These are phyloP conservation scores for Cajanus cajan DNA, from an alignment of 306 rosid genomes.

Conservation along the genomic window DNA sequence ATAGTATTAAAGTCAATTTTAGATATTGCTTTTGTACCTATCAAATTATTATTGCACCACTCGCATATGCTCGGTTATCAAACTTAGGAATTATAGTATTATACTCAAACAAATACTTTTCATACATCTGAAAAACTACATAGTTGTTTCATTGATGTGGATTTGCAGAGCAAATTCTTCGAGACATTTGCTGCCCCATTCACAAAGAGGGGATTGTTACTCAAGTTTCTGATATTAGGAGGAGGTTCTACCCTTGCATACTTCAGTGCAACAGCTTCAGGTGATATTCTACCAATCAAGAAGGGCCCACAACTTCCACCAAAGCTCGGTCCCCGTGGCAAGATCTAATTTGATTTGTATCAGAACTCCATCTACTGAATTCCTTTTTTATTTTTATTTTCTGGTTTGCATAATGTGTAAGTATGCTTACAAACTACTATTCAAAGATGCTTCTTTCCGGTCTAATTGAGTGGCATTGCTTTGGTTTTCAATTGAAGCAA, in stretches of 20 bases:
- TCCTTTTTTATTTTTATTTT: conserved; percentile 1
- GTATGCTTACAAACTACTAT: conserved; percentile 41
- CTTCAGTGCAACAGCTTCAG: conserved; percentile 77
- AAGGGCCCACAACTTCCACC: conserved; percentile 99
- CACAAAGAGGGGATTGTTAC: conserved; percentile 94
- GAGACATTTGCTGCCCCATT: conserved; percentile 98
- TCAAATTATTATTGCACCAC: no score
- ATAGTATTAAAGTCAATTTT: no score
- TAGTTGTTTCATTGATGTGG: not conserved
- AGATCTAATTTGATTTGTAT: conserved; percentile 52
- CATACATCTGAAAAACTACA: not conserved
- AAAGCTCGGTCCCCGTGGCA: conserved; percentile 89
- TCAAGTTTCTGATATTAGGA: conserved; percentile 89
- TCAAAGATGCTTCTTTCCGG: conserved; percentile 37
- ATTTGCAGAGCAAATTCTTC: conserved; percentile 89
- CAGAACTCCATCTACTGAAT: not conserved
- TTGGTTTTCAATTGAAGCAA: conserved; percentile 20
- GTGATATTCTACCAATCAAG: conserved; percentile 84
- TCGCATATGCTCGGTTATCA: no score
- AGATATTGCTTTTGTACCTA: no score
- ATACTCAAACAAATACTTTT: not conserved
- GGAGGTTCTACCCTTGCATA: conserved; percentile 90
- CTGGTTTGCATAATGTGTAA: conserved; percentile 46
- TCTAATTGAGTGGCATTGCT: conserved; percentile 35
- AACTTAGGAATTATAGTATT: not conserved